Conservation (phyloP, 2,329 filamentous ascomycete species). For the Calycina marina region DNA sequence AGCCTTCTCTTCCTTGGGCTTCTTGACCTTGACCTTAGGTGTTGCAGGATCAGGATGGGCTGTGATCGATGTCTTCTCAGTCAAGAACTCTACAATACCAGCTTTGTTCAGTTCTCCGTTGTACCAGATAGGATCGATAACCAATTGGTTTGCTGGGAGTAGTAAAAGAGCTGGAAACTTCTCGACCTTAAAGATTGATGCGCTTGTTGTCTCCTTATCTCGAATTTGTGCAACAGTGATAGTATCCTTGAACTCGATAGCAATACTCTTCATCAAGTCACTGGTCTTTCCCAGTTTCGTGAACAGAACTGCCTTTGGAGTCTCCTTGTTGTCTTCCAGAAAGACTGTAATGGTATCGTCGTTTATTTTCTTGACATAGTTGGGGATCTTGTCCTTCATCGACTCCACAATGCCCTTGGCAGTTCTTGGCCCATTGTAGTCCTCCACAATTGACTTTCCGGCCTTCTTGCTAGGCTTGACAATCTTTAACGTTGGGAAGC, state of each 20-base stretch:
- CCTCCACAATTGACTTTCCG: conserved; percentile 69
- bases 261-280: conserved; percentile 66
- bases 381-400: conserved; percentile 77
- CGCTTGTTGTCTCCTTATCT: conserved; percentile 45
- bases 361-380: conserved; percentile 69
- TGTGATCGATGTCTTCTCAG: conserved; percentile 44
- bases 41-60: conserved; percentile 67
- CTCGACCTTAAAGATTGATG: conserved; percentile 60
- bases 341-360: conserved; percentile 70
- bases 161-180: conserved; percentile 73
- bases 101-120: conserved; percentile 77
- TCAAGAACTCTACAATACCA: conserved; percentile 67
- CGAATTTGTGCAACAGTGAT: conserved; percentile 73
- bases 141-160: conserved; percentile 51
- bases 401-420: conserved; percentile 82
- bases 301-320: conserved; percentile 79
- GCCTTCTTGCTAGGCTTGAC: conserved; percentile 71
- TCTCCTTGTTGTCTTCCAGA: conserved; percentile 49
- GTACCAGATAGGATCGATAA: conserved; percentile 56
- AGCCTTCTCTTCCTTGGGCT: conserved; percentile 29
- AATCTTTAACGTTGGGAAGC: conserved; percentile 93
- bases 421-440: conserved; percentile 72
- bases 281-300: conserved; percentile 85
- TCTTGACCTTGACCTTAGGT: conserved; percentile 26
- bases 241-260: conserved; percentile 77